Evolutionary conservation across 2,329 filamentous ascomycete species (phyloP), one percentile per base, ranked within the genome.

Genomic region (Penicillium sp.): DNA sequence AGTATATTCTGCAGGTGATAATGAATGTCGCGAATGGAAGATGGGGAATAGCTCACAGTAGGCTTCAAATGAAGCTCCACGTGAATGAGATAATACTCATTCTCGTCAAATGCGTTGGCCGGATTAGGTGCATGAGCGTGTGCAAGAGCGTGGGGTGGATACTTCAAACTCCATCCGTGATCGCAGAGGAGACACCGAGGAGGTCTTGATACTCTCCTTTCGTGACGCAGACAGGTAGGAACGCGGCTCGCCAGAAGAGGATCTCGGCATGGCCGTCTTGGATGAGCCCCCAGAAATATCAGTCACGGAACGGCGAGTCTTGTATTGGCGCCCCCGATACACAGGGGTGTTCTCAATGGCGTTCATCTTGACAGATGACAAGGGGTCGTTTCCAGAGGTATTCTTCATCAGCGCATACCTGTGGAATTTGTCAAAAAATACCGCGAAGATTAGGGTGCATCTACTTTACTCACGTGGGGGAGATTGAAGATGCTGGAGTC

Each of bases 401-500:
- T 74, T 75, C 60, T 73, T 76, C 60, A 70, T 60, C 56, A 71
- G 56, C 12, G 69, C 69, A 53, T 70, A 70, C 46, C 74, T 76
- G 58, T 60, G 58, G 41, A 49, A 26, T 31, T 26, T 54, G 60
- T 76, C 55, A 76, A 69, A 45, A 43, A 28, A 39, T 36, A 43
- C 16, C 18, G 15, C 23, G 5, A 24, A 47, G 28, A 42, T 38
- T 31, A 45, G 47, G 34, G 50, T 42, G 42, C 36, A 34, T 49
- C 34, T 10, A 3, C 12, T 21, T 51, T 45, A 71, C 74, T 66
- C 72, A 78, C 76, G 73, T 71, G 57, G 76, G 75, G 47, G 76
- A 77, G 50, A 78, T 75, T 15, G 76, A 76, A 47, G 75, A 76
- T 50, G 74, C 76, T 21, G 76, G 76, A 52, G 76, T 78, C 73